Conservation (phyloP, 768 basidiomycete genomes). For the Plicaturopsis crispa region DNA sequence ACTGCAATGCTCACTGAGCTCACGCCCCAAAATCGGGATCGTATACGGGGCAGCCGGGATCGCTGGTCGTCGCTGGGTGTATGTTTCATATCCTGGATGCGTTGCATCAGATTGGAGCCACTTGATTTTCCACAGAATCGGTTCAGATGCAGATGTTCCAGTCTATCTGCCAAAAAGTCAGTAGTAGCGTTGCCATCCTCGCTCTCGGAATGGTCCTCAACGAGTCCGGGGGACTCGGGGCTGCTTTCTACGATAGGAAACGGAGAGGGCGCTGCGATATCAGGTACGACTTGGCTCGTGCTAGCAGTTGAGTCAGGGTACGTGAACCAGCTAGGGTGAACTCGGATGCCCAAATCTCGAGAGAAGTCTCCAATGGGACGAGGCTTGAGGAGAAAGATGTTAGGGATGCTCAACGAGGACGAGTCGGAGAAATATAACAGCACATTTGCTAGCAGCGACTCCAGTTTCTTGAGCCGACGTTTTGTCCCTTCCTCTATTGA, state of each 20-base stretch:
- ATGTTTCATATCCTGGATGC: constrained; percentile 52
- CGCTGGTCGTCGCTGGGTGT: constrained; percentile 35
- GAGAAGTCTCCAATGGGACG: constrained; percentile 59
- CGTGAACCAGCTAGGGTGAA: no score
- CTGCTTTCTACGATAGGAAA: no score
- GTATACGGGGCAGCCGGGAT: constrained; percentile 5
- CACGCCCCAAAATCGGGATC: constrained; percentile 12
- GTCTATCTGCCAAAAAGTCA: no score
- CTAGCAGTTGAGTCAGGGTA: no score
- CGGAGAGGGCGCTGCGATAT: no score
- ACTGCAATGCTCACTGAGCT: constrained; percentile 18
- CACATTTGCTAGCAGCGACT: constrained; percentile 49
- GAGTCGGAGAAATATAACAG: no score
- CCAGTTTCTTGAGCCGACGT: constrained; percentile 55
- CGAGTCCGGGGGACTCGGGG: no score
- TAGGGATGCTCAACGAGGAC: no score
- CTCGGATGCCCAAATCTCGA: no score
- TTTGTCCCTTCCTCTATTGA: constrained; percentile 60
- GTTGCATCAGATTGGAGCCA: constrained; percentile 42
- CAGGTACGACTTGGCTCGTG: no score
- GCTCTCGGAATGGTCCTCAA: neutral
- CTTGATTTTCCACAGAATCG: constrained; percentile 54
- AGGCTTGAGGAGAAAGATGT: no score
- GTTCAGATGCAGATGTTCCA: no score
- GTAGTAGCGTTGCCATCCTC: neutral